Evolutionary conservation across 2,329 filamentous ascomycete species (phyloP), one percentile per base, ranked within the genome.

Genomic region (Hymenotorrendiella dingleyae): DNA sequence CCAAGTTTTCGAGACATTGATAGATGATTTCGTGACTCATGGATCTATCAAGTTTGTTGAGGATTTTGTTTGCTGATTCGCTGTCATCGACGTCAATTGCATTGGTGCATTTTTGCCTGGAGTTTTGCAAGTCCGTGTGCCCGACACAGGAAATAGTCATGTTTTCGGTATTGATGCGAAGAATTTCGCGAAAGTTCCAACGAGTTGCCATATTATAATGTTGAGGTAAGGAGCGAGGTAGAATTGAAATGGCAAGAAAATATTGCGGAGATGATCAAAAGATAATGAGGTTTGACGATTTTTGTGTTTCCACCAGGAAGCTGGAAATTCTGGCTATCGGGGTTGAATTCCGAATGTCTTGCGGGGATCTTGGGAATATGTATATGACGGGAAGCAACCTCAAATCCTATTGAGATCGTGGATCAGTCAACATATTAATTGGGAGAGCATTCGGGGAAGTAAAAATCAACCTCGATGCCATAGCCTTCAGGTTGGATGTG

Each of bases 321-420:
- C 20, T 28, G 20, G 21, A 36, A 14, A 35, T 19, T 22, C 12
- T n/a, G 11, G 16, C 12, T 21, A 20, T 27, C 14, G 16, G 39
- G 39, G 22, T 14, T 35, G n/a, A 14, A n/a, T n/a, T n/a, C n/a
- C n/a, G n/a, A n/a, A n/a, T n/a, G n/a, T n/a, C n/a, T n/a, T n/a
- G n/a, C n/a, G n/a, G n/a, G n/a, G n/a, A n/a, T n/a, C 11, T 22
- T 22, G 36, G 30, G 27, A 34, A 41, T 42, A 42, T 28, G 30
- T 42, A 42, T 42, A 14, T 27, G 30, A 32, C 19, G 17, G 29
- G 21, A 20, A n/a, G 14, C n/a, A 28, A 28, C 10, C 20, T 17
- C 20, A 28, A 27, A 42, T 35, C 39, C 39, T 42, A 36, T 42
- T 42, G 23, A 24, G 28, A 42, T 29, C 21, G 39, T 17, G 22